Evolutionary conservation across 148 eudicot genomes (phyloP).

Genomic region (Rhododendron simsii): DNA sequence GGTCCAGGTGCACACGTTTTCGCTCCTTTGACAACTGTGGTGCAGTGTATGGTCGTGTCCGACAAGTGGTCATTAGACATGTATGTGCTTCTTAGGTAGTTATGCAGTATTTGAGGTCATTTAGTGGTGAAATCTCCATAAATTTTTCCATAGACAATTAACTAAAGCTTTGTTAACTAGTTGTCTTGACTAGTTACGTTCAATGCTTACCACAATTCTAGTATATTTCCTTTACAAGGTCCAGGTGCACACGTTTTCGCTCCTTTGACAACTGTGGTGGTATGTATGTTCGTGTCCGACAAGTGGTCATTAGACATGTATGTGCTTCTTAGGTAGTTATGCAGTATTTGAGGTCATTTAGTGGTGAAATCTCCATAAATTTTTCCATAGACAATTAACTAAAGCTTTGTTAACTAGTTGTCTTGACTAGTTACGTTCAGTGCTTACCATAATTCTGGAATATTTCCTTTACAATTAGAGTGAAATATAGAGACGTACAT

Average conservation of each 20-base stretch:
- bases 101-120: background rate
- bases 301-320: background rate
- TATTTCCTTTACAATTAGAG: background rate
- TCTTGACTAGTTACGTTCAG: background rate
- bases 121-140: background rate
- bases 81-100: background rate
- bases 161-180: background rate
- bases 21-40: background rate
- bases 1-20: background rate
- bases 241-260: too few relatives aligned
- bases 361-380: background rate
- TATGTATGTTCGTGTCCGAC: background rate
- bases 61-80: background rate
- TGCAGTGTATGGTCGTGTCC: background rate
- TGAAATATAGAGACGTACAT: background rate
- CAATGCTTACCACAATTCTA: background rate
- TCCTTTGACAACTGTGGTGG: too few relatives aligned
- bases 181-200: background rate
- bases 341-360: background rate
- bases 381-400: background rate
- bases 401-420: background rate
- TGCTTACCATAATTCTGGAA: background rate
- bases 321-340: background rate
- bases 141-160: background rate
- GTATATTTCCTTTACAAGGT: background rate